These are phyloP conservation scores for Aristolochia contorta DNA, from an alignment of 164 flowering plant species.

Conservation along the genomic window DNA sequence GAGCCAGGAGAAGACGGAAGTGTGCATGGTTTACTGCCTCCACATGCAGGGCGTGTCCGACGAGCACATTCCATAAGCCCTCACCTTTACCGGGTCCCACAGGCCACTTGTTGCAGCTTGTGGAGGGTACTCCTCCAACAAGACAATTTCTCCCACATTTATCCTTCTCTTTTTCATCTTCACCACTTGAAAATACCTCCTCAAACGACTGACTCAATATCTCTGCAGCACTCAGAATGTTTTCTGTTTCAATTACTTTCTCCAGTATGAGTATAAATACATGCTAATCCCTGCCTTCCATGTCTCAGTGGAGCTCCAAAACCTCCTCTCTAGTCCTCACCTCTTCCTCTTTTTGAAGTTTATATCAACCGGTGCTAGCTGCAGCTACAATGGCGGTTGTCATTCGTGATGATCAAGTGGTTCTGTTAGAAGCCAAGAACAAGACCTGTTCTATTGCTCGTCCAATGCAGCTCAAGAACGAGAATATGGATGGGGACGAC, in stretches of 20 bases:
- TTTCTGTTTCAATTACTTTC: too few species aligned
- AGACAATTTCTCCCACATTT: not conserved
- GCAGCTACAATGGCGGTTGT: conserved; percentile 9
- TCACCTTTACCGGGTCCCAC: conserved; percentile 1
- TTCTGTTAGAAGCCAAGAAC: too few species aligned
- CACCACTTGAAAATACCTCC: not conserved
- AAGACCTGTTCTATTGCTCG: too few species aligned
- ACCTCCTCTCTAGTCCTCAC: too few species aligned
- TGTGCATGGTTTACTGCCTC: conserved; percentile 18
- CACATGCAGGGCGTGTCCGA: conserved; percentile 14
- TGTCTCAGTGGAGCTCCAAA: not conserved
- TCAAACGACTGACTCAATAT: not conserved
- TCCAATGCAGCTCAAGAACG: conserved; percentile 3
- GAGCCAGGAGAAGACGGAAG: conserved; percentile 6
- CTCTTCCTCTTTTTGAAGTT: not conserved
- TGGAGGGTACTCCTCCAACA: conserved; percentile 11
- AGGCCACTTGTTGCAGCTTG: conserved; percentile 9
- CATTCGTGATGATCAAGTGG: not conserved
- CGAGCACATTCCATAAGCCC: conserved; percentile 24
- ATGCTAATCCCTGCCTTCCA: not conserved
- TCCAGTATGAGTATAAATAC: too few species aligned
- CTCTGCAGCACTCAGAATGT: too few species aligned
- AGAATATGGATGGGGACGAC: conserved; percentile 14
- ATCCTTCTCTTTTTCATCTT: too few species aligned
- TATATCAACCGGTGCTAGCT: not conserved